Evolutionary conservation across 306 rosid species (phyloP).

Genomic region (Mimosa bimucronata): DNA sequence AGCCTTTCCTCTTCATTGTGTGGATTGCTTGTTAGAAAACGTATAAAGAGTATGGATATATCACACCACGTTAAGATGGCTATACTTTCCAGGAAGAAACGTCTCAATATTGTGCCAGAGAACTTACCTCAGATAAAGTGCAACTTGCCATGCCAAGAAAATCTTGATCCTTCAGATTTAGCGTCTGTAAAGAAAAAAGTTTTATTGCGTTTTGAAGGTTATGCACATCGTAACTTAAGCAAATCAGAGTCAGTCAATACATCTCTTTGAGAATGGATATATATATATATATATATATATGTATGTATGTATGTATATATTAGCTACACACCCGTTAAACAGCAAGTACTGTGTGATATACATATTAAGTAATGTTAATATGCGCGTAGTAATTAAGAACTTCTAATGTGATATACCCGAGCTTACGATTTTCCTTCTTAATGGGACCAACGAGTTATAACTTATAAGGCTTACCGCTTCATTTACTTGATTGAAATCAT

Average conservation of each 20-base stretch:
- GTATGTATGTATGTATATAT: no score
- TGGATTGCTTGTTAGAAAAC: neutral
- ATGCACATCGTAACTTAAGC: no score
- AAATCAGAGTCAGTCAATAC: no score
- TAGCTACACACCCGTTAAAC: neutral
- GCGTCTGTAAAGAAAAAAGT: conserved; percentile 49
- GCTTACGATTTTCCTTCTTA: neutral
- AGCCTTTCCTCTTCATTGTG: neutral
- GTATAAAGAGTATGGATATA: neutral
- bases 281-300: no score
- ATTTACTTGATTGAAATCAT: neutral
- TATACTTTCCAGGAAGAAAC: no score
- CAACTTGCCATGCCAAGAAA: conserved; percentile 84
- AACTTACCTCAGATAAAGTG: conserved; percentile 74
- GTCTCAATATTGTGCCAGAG: neutral
- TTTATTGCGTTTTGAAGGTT: no score
- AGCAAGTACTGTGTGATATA: neutral
- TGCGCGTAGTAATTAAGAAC: neutral
- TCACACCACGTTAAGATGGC: no score
- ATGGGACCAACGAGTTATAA: neutral
- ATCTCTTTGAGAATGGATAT: neutral
- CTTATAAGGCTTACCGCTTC: neutral
- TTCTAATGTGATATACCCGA: neutral
- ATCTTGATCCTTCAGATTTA: conserved; percentile 75
- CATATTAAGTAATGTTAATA: neutral